Evolutionary conservation across 352 stramenopile species (phyloP).

Genomic region (Blastocystis sp.): DNA sequence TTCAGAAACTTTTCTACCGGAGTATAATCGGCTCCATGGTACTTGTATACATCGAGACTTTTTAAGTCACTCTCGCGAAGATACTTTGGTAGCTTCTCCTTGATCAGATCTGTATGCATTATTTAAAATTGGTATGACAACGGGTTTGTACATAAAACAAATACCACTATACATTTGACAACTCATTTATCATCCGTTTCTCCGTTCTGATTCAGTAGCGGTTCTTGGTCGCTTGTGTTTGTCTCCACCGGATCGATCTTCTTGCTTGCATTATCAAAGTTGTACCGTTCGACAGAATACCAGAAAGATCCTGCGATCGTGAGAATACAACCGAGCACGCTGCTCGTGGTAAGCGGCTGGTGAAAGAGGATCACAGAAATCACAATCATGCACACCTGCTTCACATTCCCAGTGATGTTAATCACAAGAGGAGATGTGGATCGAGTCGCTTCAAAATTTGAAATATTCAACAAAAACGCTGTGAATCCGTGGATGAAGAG

Average conservation of each 20-base stretch:
- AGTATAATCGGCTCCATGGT: slow-evolving; percentile 55
- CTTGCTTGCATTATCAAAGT: slow-evolving; percentile 44
- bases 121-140: background rate
- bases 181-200: background rate
- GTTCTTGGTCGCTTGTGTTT: background rate
- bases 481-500: slow-evolving; percentile 44
- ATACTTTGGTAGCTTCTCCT: slow-evolving; percentile 47
- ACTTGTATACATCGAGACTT: slow-evolving; percentile 48
- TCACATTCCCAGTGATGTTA: slow-evolving; percentile 59
- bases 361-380: slow-evolving; percentile 53
- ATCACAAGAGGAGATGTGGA: slow-evolving; percentile 36
- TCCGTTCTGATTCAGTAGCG: background rate
- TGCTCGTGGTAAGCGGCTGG: slow-evolving; percentile 12
- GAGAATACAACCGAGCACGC: slow-evolving; percentile 13
- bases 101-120: background rate
- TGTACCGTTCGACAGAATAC: slow-evolving; percentile 57
- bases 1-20: slow-evolving; percentile 21
- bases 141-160: background rate
- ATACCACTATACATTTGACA: background rate
- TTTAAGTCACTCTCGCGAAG: slow-evolving; percentile 24
- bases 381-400: slow-evolving; percentile 60
- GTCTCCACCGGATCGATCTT: background rate
- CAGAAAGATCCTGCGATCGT: slow-evolving; percentile 48
- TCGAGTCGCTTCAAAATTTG: slow-evolving; percentile 56
- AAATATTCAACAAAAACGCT: slow-evolving; percentile 42